Percentiles rank a stretch among this genome's conserved stretches.
Evolutionary conservation across 2,329 filamentous ascomycete species (phyloP).

Genomic region (Diaporthe ampelina): DNA sequence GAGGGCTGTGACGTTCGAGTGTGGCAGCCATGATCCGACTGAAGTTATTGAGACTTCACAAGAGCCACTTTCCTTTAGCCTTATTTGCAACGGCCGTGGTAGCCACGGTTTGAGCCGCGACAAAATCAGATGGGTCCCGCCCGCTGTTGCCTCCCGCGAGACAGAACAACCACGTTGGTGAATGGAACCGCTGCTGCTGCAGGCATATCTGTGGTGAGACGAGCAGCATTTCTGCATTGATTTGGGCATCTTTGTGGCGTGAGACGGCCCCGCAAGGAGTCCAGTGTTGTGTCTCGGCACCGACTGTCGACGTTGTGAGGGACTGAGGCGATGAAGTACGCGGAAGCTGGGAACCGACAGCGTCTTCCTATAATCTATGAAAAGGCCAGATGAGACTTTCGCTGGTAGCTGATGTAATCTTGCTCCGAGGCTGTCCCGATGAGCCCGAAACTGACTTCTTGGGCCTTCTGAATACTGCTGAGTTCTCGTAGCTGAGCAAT

Average conservation of each 20-base stretch:
- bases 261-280: background rate
- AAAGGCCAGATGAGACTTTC: background rate
- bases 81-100: background rate
- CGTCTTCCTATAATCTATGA: background rate
- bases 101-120: background rate
- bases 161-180: background rate
- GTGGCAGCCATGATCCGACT: background rate
- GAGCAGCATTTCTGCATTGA: constrained; percentile 1
- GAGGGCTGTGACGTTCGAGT: background rate
- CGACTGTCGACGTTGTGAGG: background rate
- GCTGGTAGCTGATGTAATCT: background rate
- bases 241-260: background rate
- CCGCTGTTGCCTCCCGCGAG: background rate
- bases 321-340: background rate
- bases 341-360: background rate
- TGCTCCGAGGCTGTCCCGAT: background rate
- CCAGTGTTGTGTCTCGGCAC: no score
- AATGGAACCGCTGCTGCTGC: background rate
- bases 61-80: constrained; percentile 3
- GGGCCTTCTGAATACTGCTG: background rate
- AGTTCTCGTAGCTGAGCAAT: background rate
- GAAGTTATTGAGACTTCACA: background rate
- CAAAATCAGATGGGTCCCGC: background rate
- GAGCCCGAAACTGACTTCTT: background rate
- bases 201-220: background rate